Evolutionary conservation across 805 yeast genomes (phyloP), one percentile per base, ranked within the genome.

Genomic region (Lipomyces orientalis): DNA sequence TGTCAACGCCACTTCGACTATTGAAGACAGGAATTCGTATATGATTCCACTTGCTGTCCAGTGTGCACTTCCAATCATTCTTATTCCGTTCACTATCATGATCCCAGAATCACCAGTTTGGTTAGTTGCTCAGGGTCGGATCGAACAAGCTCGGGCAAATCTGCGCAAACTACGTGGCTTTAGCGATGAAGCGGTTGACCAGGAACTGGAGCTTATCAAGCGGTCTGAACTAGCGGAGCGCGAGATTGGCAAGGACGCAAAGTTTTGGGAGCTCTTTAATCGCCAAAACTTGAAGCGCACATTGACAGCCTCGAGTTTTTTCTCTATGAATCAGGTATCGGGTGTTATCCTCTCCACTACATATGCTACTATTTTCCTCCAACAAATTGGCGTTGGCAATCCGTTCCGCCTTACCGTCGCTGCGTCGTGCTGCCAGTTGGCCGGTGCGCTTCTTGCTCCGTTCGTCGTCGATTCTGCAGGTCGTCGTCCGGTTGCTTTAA

Each of bases 291-390:
- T 62, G n/a, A 58, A 58, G 54, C 65, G 65, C n/a, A 62, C 65
- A 8, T 10, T 59, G 14, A 35, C 64, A n/a, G 54, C 65, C 19
- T 51, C 55, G 14, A 34, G 37, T 10, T n/a, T 58, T 4, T 62
- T 54, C 31, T 58, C 64, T 43, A n/a, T 61, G n/a, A 62, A 59
- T 35, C 65, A 62, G 46, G 46, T 59, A 16, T 37, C 64, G 29
- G 64, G 65, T 22, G 43, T 58, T 14, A 58, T 58, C 29, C 62
- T 62, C 34, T 58, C 64, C n/a, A 58, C 65, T 12, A 59, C 64
- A 2, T 59, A 35, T 37, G 31, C 54, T n/a, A 62, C 65, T 16
- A 60, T 62, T 12, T 61, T 61, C 29, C 62, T 61, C 14, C 14
- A 55, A 14, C 34, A 61, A 12, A 34, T 61, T 29, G 63, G 63